Evolutionary conservation across 2,329 filamentous ascomycete species (phyloP), one percentile per base, ranked within the genome.

Genomic region (Colletotrichum neosansevieriae): DNA sequence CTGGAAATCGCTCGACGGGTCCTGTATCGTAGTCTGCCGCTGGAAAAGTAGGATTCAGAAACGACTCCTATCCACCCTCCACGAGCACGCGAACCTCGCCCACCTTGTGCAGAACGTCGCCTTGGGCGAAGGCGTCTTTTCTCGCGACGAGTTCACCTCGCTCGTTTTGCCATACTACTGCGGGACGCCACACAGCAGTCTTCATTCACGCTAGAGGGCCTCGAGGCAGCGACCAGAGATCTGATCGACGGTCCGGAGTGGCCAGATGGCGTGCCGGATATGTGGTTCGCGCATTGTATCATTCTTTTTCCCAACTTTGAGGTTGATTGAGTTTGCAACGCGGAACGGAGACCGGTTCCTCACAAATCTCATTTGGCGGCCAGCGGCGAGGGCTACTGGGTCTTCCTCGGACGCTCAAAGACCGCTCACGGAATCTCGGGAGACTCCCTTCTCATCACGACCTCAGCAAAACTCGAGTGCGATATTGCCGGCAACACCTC

Each of bases 211-310:
- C 11, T 40, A 1, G 38, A 4, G 12, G 24, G 19, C 2, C 15
- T 47, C 3, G 24, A 47, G 6, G 9, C 40, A 17, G 24, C n/a
- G 19, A 38, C 47, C 54, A 45, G 38, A 19, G 54, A 7, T 7
- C 12, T 47, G 10, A 19, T 29, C 15, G n/a, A 58, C 11, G 40
- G 54, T 21, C 13, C 15, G 21, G 54, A 47, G 40, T 58, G 54
- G 54, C 54, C 1, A 0, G 54, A 47, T 1, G 38, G 15, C 40
- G 40, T 19, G 4, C 21, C 40, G 21, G 54, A 58, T 34, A 13
- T 47, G 11, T 58, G 54, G 54, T 58, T 58, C 40, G 40, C 54
- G 0, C 40, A 58, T 15, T 58, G 40, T 7, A 40, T 40, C n/a
- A 47, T 4, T 7, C 0, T 58, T 45, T 3, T 58, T 38, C 40